phyloP scores from a whole-genome alignment of 805 yeast species.

The Wickerhamiella musiphila region DNA sequence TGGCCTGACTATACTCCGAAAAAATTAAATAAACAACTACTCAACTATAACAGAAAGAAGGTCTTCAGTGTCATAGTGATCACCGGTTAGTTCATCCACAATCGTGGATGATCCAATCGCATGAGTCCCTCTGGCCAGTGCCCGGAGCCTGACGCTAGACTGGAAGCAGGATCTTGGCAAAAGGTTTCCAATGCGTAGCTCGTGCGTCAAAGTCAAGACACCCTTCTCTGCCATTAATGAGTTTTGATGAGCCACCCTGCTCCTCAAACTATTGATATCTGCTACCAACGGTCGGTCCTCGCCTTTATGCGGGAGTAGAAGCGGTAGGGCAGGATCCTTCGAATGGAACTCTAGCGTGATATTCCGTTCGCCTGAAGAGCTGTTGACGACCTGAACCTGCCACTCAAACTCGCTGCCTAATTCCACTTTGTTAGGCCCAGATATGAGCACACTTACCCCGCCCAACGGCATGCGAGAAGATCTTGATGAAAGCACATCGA shows the following conservation, averaged over 20 bases:
- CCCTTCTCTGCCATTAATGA: conserved; percentile 27
- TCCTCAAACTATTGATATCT: conserved; percentile 4
- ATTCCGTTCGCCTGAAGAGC: conserved; percentile 32
- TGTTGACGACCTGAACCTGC: conserved; percentile 50
- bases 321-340: conserved; percentile 9
- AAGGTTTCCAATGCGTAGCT: conserved; percentile 42
- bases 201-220: conserved; percentile 44
- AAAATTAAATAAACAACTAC: neutral
- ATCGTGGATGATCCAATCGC: conserved; percentile 48
- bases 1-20: neutral
- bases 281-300: conserved; percentile 9
- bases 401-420: conserved; percentile 46
- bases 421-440: conserved; percentile 42
- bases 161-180: conserved; percentile 49
- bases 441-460: conserved; percentile 35
- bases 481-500: conserved; percentile 1
- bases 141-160: conserved; percentile 41
- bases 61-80: conserved; percentile 51
- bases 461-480: conserved; percentile 6
- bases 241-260: conserved; percentile 4
- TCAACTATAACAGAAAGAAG: conserved; percentile 48
- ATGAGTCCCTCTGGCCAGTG: conserved; percentile 46
- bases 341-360: conserved; percentile 33
- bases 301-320: neutral
- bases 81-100: conserved; percentile 46